Base-by-base conservation (phyloP, 2,329 filamentous ascomycete species). In the Xylaria arbuscula region DNA sequence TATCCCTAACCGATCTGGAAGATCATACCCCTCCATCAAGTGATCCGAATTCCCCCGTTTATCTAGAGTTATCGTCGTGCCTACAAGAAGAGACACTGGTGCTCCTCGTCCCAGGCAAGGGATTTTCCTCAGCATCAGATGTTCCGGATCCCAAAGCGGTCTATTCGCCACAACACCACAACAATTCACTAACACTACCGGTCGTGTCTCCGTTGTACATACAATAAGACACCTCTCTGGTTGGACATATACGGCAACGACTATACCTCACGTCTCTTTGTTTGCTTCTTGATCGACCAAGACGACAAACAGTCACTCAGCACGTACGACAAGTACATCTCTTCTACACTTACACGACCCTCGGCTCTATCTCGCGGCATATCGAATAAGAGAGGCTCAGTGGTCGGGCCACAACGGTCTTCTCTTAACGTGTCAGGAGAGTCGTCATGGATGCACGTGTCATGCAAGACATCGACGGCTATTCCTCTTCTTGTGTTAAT, bases 371-470 rank as follows among this genome's bases (percentile, higher is more conserved):
- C 64, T 61, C 22, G 64, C 62, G 55, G 45, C 64, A 62, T 36
- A 59, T 50, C 55, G 55, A 61, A 63, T 54, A 53, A 51, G 53
- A 28, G 45, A 60, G 53, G 51, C 66, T 72, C 67, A 65, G 70
- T 69, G 70, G 65, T 67, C 70, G 66, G 67, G 70, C 66, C 69
- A 67, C 64, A 70, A 70, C 72, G 69, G 72, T 72, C 72, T 50
- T 65, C 66, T 72, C 71, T 64, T 53, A 69, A 69, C 28, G 71
- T 72, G 64, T 62, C 68, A 70, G 70, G 72, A 72, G 70, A 73
- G 70, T 78, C 76, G 77, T 77, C 76, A 79, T 79, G 76, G 76
- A 77, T 75, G 72, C 75, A 73, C 72, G 76, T 77, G 76, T 77
- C 73, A 77, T 78, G 72, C 76, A 78, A 73, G 77, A 78, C 75